These are phyloP conservation scores for Neospermospora avenae DNA, from an alignment of 2,329 filamentous ascomycete genomes.

Conservation along the genomic window DNA sequence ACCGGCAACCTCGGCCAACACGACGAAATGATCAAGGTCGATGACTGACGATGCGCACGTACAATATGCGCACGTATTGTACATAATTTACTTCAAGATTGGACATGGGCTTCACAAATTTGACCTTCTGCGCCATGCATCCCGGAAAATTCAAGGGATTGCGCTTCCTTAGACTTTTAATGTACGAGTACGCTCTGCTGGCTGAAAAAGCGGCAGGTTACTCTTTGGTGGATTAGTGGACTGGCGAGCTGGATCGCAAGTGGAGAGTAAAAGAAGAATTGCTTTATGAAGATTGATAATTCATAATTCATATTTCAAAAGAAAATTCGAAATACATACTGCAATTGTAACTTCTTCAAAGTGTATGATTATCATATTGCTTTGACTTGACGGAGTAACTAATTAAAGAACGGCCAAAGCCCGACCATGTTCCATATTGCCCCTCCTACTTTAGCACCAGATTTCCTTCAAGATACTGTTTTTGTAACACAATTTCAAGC, in stretches of 20 bases:
- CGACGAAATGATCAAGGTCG: neutral
- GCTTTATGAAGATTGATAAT: neutral
- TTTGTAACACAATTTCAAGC: too few relatives aligned
- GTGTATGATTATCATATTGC: too few relatives aligned
- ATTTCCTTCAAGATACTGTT: too few relatives aligned
- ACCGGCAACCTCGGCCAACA: constrained; percentile 1
- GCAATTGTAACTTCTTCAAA: too few relatives aligned
- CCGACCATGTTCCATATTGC: too few relatives aligned
- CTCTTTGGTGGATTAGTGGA: neutral
- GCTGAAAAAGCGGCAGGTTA: neutral
- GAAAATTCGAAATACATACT: too few relatives aligned
- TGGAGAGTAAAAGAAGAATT: neutral
- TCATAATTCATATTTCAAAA: neutral
- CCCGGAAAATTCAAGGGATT: neutral
- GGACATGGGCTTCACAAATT: neutral
- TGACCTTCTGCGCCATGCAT: neutral
- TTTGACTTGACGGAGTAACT: too few relatives aligned
- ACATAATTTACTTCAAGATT: neutral
- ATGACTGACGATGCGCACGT: neutral
- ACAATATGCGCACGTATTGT: neutral
- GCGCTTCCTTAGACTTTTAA: neutral
- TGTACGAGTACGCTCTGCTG: neutral
- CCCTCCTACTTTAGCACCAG: too few relatives aligned
- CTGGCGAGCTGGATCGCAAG: neutral
- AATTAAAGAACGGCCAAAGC: too few relatives aligned